Conservation (phyloP, 2,329 filamentous ascomycete genomes). For the Gnomoniopsis sp. region DNA sequence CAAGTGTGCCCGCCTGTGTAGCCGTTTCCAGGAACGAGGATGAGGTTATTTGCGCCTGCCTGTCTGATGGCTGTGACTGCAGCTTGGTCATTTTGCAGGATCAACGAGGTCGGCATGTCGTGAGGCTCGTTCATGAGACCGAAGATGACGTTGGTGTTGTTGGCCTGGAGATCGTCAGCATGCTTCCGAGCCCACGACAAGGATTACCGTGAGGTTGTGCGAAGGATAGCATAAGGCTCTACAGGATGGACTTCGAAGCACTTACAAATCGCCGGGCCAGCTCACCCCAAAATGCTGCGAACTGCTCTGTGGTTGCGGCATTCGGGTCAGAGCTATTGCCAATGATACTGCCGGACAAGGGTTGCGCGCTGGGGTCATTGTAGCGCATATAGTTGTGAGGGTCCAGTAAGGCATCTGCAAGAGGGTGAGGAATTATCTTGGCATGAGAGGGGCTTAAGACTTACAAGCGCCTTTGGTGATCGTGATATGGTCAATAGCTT, state of each 20-base stretch:
- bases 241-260: too few relatives aligned
- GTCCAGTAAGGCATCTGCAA: conserved; percentile 42
- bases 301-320: conserved; percentile 43
- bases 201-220: too few relatives aligned
- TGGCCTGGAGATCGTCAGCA: too few relatives aligned
- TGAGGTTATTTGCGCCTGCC: conserved; percentile 41
- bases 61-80: conserved; percentile 42
- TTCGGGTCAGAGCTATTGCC: conserved; percentile 41
- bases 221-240: too few relatives aligned
- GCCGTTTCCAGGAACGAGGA: conserved; percentile 46
- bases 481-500: conserved; percentile 49
- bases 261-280: conserved; percentile 43
- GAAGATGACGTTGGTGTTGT: conserved; percentile 46
- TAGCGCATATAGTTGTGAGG: conserved; percentile 55
- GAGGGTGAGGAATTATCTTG: neutral
- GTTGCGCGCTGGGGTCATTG: conserved; percentile 47
- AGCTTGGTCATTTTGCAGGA: conserved; percentile 45
- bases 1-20: conserved; percentile 47
- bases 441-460: conserved; percentile 4
- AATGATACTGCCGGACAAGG: conserved; percentile 45
- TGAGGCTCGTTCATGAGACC: conserved; percentile 50
- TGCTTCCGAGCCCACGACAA: too few relatives aligned
- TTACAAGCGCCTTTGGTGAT: conserved; percentile 37
- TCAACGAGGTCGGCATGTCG: conserved; percentile 43
- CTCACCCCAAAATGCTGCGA: conserved; percentile 47